phyloP scores from a whole-genome alignment of 805 yeast genomes.

The Kodamaea sagamina region DNA sequence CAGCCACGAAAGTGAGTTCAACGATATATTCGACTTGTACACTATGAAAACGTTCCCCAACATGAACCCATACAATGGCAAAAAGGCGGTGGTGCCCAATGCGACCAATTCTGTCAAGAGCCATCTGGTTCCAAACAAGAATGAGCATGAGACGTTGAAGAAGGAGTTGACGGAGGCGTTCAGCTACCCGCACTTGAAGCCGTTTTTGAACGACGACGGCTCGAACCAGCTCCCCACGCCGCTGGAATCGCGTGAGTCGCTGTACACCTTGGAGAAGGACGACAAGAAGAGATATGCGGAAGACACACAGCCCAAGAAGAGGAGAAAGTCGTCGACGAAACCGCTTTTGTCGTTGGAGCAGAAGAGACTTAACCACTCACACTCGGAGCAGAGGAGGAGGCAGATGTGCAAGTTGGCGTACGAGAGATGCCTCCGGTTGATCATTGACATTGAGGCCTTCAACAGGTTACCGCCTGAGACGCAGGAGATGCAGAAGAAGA shows the following conservation, averaged over 20 bases:
- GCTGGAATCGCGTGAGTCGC: conserved; percentile 30
- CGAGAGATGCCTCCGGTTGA: conserved; percentile 42
- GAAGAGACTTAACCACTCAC: conserved; percentile 43
- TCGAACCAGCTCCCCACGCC: conserved; percentile 36
- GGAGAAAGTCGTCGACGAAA: conserved; percentile 33
- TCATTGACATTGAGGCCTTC: conserved; percentile 41
- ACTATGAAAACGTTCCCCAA: conserved; percentile 27
- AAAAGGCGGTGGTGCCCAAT: conserved; percentile 7
- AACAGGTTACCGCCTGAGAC: conserved; percentile 22
- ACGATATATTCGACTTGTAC: conserved; percentile 30
- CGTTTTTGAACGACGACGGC: conserved; percentile 10
- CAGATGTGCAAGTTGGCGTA: conserved; percentile 47
- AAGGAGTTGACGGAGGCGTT: conserved; percentile 37
- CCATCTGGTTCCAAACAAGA: conserved; percentile 3
- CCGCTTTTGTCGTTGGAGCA: conserved; percentile 42
- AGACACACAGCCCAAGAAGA: conserved; percentile 19
- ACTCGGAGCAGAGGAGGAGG: conserved; percentile 45
- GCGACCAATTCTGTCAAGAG: conserved; percentile 17
- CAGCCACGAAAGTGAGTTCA: conserved; percentile 13
- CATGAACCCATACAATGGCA: conserved; percentile 11
- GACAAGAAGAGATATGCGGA: conserved; percentile 10
- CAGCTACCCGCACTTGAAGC: conserved; percentile 26
- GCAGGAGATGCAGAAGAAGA: conserved; percentile 21
- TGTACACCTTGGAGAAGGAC: conserved; percentile 13
- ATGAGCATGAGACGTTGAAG: conserved; percentile 23